A percentile compares a stretch with the other conserved stretches of the same genome.
phyloP scores from a whole-genome alignment of 768 basidiomycete genomes.

The Psilocybe sp. region DNA sequence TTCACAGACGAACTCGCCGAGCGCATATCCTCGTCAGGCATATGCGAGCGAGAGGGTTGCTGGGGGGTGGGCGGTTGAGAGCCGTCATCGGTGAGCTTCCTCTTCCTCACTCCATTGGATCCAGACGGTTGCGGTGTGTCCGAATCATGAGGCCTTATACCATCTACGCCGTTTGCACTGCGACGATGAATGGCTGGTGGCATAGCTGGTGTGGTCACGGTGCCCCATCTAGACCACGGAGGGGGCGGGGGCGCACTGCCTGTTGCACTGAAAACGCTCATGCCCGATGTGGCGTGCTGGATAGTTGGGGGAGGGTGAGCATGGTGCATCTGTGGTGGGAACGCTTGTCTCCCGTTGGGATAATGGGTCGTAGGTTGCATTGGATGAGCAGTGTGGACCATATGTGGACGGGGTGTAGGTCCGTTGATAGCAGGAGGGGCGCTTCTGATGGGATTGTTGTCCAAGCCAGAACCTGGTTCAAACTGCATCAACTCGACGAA shows the following conservation, averaged over 20 bases:
- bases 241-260: conserved; percentile 25
- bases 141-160: conserved; percentile 22
- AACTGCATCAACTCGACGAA: conserved; percentile 73
- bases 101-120: conserved; percentile 30
- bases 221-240: conserved; percentile 50
- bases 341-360: conserved; percentile 9
- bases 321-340: conserved; percentile 7
- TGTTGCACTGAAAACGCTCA: conserved; percentile 14
- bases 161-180: conserved; percentile 26
- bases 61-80: conserved; percentile 20
- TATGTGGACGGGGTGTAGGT: conserved; percentile 16
- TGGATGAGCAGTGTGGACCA: conserved; percentile 13
- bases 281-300: conserved; percentile 16
- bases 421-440: conserved; percentile 6
- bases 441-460: conserved; percentile 13
- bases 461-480: conserved; percentile 48
- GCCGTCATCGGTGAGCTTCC: conserved; percentile 41
- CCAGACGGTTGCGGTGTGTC: conserved; percentile 34
- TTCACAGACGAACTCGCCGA: conserved; percentile 25
- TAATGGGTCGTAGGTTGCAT: neutral
- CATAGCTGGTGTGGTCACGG: conserved; percentile 41
- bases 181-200: conserved; percentile 43
- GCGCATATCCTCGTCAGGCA: conserved; percentile 20
- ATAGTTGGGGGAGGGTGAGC: conserved; percentile 10
- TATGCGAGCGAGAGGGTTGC: conserved; percentile 10